These are phyloP conservation scores for Acanthamoeba healyi DNA, from an alignment of 208 protist species.

Conservation along the genomic window DNA sequence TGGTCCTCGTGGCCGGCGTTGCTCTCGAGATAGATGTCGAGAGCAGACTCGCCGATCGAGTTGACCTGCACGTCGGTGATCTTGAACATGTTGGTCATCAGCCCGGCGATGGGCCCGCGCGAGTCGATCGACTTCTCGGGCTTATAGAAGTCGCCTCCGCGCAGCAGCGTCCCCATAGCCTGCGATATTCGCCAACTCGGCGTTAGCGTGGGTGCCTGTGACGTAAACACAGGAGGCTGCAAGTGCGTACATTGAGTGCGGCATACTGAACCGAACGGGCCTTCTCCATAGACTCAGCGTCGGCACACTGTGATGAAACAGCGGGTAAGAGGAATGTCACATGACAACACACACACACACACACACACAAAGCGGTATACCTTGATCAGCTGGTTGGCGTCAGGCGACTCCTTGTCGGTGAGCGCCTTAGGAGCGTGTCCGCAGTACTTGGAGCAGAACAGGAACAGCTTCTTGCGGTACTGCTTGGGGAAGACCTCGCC, in stretches of 20 bases:
- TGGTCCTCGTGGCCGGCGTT: neutral
- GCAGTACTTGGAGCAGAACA: constrained; percentile 74
- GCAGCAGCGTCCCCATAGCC: constrained; percentile 20
- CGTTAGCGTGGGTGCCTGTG: neutral
- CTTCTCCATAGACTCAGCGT: constrained; percentile 46
- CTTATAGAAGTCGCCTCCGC: constrained; percentile 64
- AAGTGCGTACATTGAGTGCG: constrained; percentile 31
- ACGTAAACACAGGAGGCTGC: neutral
- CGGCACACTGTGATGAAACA: neutral
- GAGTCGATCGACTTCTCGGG: constrained; percentile 4
- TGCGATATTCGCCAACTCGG: neutral
- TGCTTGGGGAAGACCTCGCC: constrained; percentile 63
- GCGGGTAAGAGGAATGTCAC: neutral
- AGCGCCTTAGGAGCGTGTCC: constrained; percentile 40
- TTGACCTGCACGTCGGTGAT: constrained; percentile 35
- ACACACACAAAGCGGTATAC: neutral
- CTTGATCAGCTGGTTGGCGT: constrained; percentile 58
- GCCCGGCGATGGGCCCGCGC: neutral
- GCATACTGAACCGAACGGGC: constrained; percentile 62
- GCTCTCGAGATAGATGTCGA: constrained; percentile 41
- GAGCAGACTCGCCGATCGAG: constrained; percentile 1
- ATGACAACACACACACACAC: neutral
- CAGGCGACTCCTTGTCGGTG: constrained; percentile 49
- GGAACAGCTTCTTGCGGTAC: constrained; percentile 62
- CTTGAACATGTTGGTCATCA: constrained; percentile 52